Evolutionary conservation across 2,329 filamentous ascomycete genomes (phyloP).

Genomic region (Ceratocystis cacaofunesta): DNA sequence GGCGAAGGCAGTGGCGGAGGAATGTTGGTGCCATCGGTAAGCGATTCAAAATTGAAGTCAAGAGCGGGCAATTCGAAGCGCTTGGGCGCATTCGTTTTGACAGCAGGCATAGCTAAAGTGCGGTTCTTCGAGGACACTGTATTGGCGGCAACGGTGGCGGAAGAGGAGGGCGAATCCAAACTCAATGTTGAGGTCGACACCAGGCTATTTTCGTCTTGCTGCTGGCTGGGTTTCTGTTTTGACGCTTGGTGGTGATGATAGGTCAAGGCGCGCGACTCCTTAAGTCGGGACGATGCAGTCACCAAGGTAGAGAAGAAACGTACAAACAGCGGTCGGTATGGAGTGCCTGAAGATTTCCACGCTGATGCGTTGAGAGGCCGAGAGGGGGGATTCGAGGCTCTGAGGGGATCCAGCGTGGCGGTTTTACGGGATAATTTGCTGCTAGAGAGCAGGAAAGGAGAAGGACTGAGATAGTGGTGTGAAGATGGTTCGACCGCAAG

Average conservation of each 20-base stretch:
- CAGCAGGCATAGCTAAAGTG: slow-evolving; percentile 10
- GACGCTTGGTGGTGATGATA: slow-evolving; percentile 9
- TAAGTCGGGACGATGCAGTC: slow-evolving; percentile 11
- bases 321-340: slow-evolving; percentile 14
- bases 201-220: neutral
- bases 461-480: neutral
- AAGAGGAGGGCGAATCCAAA: neutral
- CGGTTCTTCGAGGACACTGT: slow-evolving; percentile 1
- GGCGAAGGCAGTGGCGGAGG: slow-evolving; percentile 44
- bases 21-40: slow-evolving; percentile 47
- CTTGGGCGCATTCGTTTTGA: slow-evolving; percentile 13
- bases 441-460: neutral
- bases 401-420: slow-evolving; percentile 17
- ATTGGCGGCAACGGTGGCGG: too few relatives aligned
- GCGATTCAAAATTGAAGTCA: slow-evolving; percentile 42
- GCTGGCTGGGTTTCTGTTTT: neutral
- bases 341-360: slow-evolving; percentile 15
- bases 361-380: slow-evolving; percentile 12
- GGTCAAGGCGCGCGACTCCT: slow-evolving; percentile 15
- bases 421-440: slow-evolving; percentile 2
- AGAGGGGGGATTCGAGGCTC: slow-evolving; percentile 14
- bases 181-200: neutral
- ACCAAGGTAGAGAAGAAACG: slow-evolving; percentile 14
- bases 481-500: slow-evolving; percentile 1
- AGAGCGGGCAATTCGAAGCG: slow-evolving; percentile 43